These are phyloP conservation scores for Pueraria montana DNA, from an alignment of 306 rosid species.

Conservation along the genomic window DNA sequence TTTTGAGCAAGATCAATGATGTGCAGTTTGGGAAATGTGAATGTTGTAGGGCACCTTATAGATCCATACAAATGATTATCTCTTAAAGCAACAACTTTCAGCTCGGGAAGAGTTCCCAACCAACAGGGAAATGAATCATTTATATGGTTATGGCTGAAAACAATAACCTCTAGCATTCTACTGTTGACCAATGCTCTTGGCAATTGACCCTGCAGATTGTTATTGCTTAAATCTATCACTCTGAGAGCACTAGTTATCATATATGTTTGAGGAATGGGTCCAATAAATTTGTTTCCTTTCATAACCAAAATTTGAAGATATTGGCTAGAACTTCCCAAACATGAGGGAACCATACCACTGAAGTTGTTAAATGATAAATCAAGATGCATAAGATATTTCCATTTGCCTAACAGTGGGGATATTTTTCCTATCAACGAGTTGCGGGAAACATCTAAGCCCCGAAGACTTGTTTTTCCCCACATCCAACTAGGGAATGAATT, in stretches of 20 bases:
- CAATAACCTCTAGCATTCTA: constrained; percentile 24
- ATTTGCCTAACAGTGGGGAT: no score
- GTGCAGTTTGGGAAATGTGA: no score
- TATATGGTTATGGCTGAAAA: constrained; percentile 12
- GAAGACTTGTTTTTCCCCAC: no score
- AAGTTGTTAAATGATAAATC: constrained; percentile 1
- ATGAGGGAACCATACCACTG: background rate
- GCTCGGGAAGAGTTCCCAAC: constrained; percentile 51
- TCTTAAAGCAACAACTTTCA: no score
- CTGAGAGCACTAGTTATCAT: background rate
- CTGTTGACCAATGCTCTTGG: constrained; percentile 47
- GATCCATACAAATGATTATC: no score
- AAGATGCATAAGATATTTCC: no score
- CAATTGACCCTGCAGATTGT: constrained; percentile 46
- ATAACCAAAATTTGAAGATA: background rate
- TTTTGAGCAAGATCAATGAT: no score
- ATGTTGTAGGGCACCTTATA: background rate
- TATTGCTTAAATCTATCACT: constrained; percentile 14
- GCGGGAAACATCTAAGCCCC: no score
- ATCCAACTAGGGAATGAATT: no score
- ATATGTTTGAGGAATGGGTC: constrained; percentile 39
- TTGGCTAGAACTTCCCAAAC: constrained; percentile 17
- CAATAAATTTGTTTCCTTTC: constrained; percentile 7
- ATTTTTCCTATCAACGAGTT: no score
- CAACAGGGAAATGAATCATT: constrained; percentile 55